Evolutionary conservation across 176 grass and related monocot species (phyloP), one percentile per base, ranked within the genome.

Genomic region (Oryza punctata): DNA sequence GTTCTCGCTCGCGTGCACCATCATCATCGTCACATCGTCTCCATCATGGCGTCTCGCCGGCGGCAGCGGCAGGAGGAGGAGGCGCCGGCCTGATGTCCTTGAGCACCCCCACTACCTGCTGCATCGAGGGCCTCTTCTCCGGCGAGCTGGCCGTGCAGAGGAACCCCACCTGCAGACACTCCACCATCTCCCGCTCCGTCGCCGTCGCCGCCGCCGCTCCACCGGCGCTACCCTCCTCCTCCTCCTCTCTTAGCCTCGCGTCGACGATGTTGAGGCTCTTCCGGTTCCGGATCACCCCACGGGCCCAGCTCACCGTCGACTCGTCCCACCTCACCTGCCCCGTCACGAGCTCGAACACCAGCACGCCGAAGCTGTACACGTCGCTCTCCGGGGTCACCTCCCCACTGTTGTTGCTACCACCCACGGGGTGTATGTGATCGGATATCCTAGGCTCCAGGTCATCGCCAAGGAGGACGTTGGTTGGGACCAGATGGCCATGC

Each of bases 21-120:
- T 14, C 43, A 1, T 67, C 13, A 1, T 2, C 18, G 32, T 33
- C 16, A 0, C 50, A 2, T 57, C 50, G 47, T 57, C 50, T 1
- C 6, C 71, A 35, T 84, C 81, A 83, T 30, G 74, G 10, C 10
- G 1, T 65, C 30, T 30, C 7, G 68, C 7, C 25, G 57, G 9
- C 57, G n/a, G 7, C 57, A 0, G 21, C 10, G 14, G 57, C 30
- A 14, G 6, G 12, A 7, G 33, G 13, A 5, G 14, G 1, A 13
- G 25, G 13, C 46, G 60, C 16, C 5, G 85, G 73, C 52, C 79
- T 83, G 81, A 97, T 46, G 69, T 97, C 94, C 83, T 97, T 97
- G 61, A 97, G 89, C 41, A 94, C 85, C 3, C 91, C 94, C 2
- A 97, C 90, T 12, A 92, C 94, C 79, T 97, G 94, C 79, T 97